Evolutionary conservation across 495 filamentous ascomycete species (phyloP).

Genomic region (Penicillium subrubescens): DNA sequence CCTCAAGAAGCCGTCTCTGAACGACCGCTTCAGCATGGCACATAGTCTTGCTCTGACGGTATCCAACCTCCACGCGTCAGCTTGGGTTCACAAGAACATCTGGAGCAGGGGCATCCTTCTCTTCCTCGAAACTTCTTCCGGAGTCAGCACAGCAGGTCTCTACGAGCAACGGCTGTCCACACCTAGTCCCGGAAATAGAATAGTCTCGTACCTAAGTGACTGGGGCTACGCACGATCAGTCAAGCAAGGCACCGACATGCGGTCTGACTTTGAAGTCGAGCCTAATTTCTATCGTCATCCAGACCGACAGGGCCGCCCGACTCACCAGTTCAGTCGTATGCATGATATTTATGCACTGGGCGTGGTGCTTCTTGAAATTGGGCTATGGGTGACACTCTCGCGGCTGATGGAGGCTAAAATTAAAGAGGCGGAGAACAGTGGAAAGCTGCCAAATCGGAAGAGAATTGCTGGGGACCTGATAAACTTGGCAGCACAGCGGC

Average conservation of each 20-base stretch:
- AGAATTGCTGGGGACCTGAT: slow-evolving; percentile 15
- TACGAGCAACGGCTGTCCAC: slow-evolving; percentile 11
- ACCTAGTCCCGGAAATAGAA: slow-evolving; percentile 1
- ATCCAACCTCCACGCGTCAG: slow-evolving; percentile 27
- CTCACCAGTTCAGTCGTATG: slow-evolving; percentile 24
- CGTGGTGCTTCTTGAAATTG: slow-evolving; percentile 43
- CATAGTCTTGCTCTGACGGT: slow-evolving; percentile 24
- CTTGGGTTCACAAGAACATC: slow-evolving; percentile 36
- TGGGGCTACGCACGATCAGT: slow-evolving; percentile 28
- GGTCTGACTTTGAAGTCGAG: slow-evolving; percentile 20
- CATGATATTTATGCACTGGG: slow-evolving; percentile 46
- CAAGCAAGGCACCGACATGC: slow-evolving; percentile 20
- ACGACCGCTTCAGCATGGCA: slow-evolving; percentile 30
- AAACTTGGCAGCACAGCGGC: slow-evolving; percentile 3
- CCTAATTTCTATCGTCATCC: slow-evolving; percentile 37
- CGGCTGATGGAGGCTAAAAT: slow-evolving; percentile 18
- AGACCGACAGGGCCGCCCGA: slow-evolving; percentile 24
- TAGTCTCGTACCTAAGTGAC: slow-evolving; percentile 24
- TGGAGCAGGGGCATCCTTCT: slow-evolving; percentile 30
- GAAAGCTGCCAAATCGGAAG: slow-evolving; percentile 17
- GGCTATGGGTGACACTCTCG: slow-evolving; percentile 31
- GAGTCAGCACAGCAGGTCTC: slow-evolving; percentile 6
- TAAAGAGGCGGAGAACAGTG: slow-evolving; percentile 15
- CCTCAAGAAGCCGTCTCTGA: slow-evolving; percentile 18
- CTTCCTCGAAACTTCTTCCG: slow-evolving; percentile 14